These are phyloP conservation scores for Verticillium klebahnii DNA, from an alignment of 2,329 filamentous ascomycete genomes.

Conservation along the genomic window DNA sequence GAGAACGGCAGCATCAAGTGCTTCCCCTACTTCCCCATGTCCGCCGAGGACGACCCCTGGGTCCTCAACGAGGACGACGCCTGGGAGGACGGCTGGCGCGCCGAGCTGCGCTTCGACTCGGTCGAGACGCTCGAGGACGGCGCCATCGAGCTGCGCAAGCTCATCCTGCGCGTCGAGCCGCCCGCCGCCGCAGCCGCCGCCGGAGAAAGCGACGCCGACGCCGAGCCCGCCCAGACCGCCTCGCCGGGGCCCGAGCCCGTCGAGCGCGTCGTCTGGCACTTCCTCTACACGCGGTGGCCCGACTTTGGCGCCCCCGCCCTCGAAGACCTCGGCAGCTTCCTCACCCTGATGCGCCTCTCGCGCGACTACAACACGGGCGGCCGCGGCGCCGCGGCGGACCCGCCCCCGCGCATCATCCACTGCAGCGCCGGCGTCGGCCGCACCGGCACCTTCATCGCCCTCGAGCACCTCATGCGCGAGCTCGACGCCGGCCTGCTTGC, in stretches of 20 bases:
- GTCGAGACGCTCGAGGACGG: constrained; percentile 50
- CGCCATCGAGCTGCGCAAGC: constrained; percentile 68
- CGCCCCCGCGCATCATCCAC: constrained; percentile 71
- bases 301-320: constrained; percentile 79
- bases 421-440: constrained; percentile 92
- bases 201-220: constrained; percentile 12
- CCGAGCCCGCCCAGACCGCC: constrained; percentile 24
- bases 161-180: constrained; percentile 50
- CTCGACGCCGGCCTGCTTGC: constrained; percentile 69
- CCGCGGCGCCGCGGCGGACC: neutral
- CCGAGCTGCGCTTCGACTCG: constrained; percentile 63
- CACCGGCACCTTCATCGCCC: constrained; percentile 90
- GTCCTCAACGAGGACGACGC: constrained; percentile 59
- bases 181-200: neutral
- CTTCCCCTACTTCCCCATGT: constrained; percentile 76
- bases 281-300: constrained; percentile 83
- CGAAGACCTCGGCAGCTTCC: constrained; percentile 62
- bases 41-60: constrained; percentile 46
- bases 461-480: constrained; percentile 87
- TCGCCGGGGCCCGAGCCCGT: constrained; percentile 30
- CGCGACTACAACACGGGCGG: constrained; percentile 46
- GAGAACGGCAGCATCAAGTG: constrained; percentile 80
- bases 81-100: constrained; percentile 63
- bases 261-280: constrained; percentile 63
- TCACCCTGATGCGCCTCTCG: constrained; percentile 66